Conservation (phyloP, 2,329 filamentous ascomycete species). For the Botrytis galanthina region DNA sequence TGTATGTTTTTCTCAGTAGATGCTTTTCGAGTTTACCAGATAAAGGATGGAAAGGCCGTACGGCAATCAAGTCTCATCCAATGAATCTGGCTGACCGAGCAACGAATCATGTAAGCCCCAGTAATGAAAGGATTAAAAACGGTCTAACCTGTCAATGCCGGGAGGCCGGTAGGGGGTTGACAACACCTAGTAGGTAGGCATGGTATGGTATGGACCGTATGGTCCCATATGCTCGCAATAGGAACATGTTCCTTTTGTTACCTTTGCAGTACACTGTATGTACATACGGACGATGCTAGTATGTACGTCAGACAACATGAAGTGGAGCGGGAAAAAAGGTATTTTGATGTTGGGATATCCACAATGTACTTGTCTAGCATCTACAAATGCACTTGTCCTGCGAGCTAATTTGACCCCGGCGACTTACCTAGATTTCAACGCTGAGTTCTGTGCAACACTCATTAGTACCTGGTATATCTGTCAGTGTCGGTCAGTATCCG, state of each 20-base stretch:
- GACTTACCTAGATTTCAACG: too few species aligned
- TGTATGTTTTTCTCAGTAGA: background rate
- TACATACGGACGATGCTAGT: background rate
- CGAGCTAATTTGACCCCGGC: too few species aligned
- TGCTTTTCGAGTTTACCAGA: background rate
- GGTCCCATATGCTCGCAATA: background rate
- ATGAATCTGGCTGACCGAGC: constrained; percentile 13
- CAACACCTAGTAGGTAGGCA: background rate
- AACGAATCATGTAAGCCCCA: background rate
- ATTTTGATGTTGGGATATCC: background rate
- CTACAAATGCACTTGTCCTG: too few species aligned
- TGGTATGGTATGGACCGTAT: background rate
- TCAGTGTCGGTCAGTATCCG: background rate
- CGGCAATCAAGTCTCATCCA: background rate
- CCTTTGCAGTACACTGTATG: too few species aligned
- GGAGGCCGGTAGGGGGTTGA: background rate
- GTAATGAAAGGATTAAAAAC: background rate
- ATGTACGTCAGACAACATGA: background rate
- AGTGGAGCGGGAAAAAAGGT: background rate
- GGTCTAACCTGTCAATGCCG: background rate
- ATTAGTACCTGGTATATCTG: background rate
- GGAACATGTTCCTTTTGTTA: background rate
- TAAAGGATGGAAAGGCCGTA: background rate
- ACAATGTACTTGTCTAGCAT: too few species aligned
- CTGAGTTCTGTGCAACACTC: too few species aligned